Percentiles rank a stretch among this genome's conserved stretches.
Evolutionary conservation across 768 basidiomycete genomes (phyloP).

Genomic region (Agrocybe chaxingu): DNA sequence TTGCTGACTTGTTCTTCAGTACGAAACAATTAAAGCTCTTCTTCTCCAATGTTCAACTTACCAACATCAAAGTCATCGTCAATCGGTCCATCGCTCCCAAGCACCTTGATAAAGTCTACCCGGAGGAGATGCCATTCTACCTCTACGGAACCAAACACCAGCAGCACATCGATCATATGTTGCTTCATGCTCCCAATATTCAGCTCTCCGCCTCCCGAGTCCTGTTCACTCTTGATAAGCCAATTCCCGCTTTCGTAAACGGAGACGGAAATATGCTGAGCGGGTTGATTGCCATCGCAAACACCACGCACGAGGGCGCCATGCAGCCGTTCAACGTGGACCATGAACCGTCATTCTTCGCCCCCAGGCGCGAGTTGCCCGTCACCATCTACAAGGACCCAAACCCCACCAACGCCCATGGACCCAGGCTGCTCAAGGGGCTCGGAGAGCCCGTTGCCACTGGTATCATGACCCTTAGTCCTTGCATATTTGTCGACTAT

Average conservation of each 20-base stretch:
- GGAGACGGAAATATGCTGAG: neutral
- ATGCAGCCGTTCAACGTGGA: conserved; percentile 8
- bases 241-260: neutral
- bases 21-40: too few relatives aligned
- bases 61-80: conserved; percentile 27
- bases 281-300: conserved; percentile 4
- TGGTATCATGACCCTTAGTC: neutral
- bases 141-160: conserved; percentile 30
- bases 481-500: conserved; percentile 1
- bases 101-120: conserved; percentile 24
- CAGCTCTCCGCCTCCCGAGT: conserved; percentile 21
- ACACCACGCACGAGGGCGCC: conserved; percentile 1
- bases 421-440: neutral
- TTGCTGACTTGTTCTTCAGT: too few relatives aligned
- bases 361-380: neutral
- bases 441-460: neutral
- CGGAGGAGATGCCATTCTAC: conserved; percentile 36
- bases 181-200: conserved; percentile 20
- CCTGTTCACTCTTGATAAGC: conserved; percentile 3
- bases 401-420: neutral
- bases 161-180: conserved; percentile 32
- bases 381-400: conserved; percentile 4
- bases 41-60: conserved; percentile 11
- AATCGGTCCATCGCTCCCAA: conserved; percentile 25
- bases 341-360: conserved; percentile 3